Conservation (phyloP, 345 rosid genomes). For the Hypericum androsaemum region DNA sequence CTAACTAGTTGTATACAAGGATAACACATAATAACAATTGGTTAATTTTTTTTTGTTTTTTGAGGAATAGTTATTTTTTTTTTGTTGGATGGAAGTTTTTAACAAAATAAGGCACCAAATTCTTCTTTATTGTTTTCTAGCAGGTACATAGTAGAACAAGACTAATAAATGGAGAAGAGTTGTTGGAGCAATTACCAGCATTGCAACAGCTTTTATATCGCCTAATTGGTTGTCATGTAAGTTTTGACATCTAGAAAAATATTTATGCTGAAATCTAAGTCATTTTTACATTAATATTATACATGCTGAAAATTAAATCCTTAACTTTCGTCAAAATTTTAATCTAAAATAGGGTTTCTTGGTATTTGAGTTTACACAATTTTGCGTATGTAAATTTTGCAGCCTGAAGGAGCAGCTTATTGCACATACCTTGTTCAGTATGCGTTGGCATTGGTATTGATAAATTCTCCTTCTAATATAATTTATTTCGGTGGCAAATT, state of each 20-base stretch:
- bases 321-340: too few species aligned
- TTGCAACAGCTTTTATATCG: slow-evolving; percentile 85
- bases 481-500: neutral
- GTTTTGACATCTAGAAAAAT: neutral
- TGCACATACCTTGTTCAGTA: slow-evolving; percentile 80
- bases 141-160: slow-evolving; percentile 73
- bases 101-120: too few species aligned
- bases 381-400: slow-evolving; percentile 20
- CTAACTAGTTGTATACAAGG: too few species aligned
- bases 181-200: slow-evolving; percentile 80
- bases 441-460: slow-evolving; percentile 73
- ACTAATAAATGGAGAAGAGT: slow-evolving; percentile 43
- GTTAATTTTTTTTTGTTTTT: too few species aligned
- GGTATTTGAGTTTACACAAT: neutral
- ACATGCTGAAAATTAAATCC: too few species aligned
- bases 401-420: slow-evolving; percentile 89
- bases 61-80: too few species aligned
- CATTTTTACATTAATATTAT: too few species aligned
- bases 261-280: too few species aligned
- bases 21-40: too few species aligned
- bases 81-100: too few species aligned
- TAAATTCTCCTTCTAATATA: neutral
- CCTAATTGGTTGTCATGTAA: slow-evolving; percentile 75
- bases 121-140: neutral
- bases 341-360: too few species aligned